Evolutionary conservation across 768 basidiomycete species (phyloP), one percentile per base, ranked within the genome.

Genomic region (Russula compacta): DNA sequence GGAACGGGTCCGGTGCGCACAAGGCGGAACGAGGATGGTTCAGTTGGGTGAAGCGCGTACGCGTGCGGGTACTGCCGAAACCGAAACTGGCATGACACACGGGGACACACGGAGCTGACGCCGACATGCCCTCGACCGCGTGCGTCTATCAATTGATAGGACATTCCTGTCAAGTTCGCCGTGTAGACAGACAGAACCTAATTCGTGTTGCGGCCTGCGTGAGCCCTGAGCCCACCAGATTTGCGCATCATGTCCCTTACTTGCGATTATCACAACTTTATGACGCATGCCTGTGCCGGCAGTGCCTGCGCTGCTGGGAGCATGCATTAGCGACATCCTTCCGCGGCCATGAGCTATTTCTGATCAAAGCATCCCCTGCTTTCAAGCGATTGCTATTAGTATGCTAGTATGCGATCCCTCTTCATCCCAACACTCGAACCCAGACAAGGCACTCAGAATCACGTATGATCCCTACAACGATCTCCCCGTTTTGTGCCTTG

Each of bases 281-380:
- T 29, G 24, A 29, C 24, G 24, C 24, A 29, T 29, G 24, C 24
- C 24, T 29, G 2, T 29, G 24, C 24, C 24, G 24, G 24, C 24
- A n/a, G n/a, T n/a, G n/a, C n/a, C 42, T 17, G 40, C 11, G 3
- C 43, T 7, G 14, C 24, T n/a, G 11, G 19, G 7, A 14, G 8
- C 10, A 11, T 6, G 1, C 17, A 49, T n/a, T 14, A 1, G 11
- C 43, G 1, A 62, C 61, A 35, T 39, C 58, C 21, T 53, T 53
- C 19, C 61, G 56, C 12, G 51, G 57, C 17, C 56, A 62, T 35
- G 52, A 46, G 42, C 11, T 56, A 17, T 53, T 62, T 29, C 29
- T 58, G 24, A 53, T 53, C 51, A 53, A 47, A 36, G 61, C 56
- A n/a, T 62, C 56, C 15, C 24, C 61, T 12, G 36, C 53, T 11